A percentile compares a stretch with the other conserved stretches of the same genome.
phyloP scores from a whole-genome alignment of 257 asterid genomes.

The Lantana camara region DNA sequence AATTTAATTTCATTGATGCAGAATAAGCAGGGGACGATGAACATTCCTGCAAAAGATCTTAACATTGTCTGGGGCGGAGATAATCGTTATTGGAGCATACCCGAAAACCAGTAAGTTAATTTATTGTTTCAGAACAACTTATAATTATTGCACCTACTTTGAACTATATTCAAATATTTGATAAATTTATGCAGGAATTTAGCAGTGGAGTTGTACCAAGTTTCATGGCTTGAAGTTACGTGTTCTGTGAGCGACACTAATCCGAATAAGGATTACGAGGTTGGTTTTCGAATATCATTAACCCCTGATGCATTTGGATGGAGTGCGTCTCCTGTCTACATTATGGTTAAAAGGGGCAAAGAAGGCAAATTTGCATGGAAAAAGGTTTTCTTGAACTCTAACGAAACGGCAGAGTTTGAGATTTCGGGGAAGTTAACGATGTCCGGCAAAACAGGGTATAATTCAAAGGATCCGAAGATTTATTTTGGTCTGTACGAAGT shows the following conservation, averaged over 20 bases:
- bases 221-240: conserved; percentile 60
- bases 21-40: conserved; percentile 13
- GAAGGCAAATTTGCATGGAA: conserved; percentile 30
- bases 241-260: conserved; percentile 25
- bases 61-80: conserved; percentile 64
- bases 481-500: conserved; percentile 54
- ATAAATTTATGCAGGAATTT: conserved; percentile 1
- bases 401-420: conserved; percentile 13
- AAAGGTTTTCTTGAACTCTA: conserved; percentile 19
- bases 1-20: conserved; percentile 9
- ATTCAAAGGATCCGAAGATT: conserved; percentile 9
- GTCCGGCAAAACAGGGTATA: not conserved
- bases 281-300: conserved; percentile 38
- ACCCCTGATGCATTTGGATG: conserved; percentile 60
- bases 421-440: conserved; percentile 12
- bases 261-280: conserved; percentile 39
- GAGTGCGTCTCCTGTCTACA: conserved; percentile 41
- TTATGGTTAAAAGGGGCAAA: conserved; percentile 53
- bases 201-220: conserved; percentile 46
- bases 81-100: conserved; percentile 53
- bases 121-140: too few species aligned
- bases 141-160: too few species aligned
- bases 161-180: too few species aligned
- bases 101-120: not conserved
- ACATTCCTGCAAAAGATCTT: conserved; percentile 38